Base-by-base conservation (phyloP, 345 rosid genomes). In the Populus nigra region DNA sequence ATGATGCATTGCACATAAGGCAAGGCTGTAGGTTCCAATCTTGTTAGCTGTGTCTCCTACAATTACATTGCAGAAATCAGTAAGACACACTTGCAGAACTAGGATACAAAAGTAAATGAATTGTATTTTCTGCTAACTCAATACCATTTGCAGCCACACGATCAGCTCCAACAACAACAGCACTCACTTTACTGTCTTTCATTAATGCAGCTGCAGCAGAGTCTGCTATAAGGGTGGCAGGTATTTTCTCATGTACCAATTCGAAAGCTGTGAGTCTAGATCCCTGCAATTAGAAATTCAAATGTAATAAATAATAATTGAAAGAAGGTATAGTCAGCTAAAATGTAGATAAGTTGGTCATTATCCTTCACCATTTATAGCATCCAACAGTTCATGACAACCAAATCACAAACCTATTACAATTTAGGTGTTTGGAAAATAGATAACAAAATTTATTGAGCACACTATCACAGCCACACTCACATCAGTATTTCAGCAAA, bases 41-140 rank as follows among this genome's bases (percentile, higher is more conserved):
- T 95, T 93, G 87, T 95, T 93, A 62, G 97, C 99, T n/a, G 97
- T 93, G 70, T 93, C 98, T 31, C 98, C 98, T 94, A 85, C 17
- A 81, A 74, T 71, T 27, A 47, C 71, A 23, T 63, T 10, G 23
- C 15, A 79, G 27, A 22, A 35, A 36, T 69, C 43, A 50, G 74
- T 72, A 35, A 74, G n/a, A 45, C 31, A 49, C 65, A 39, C 36
- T 59, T 47, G 35, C 25, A 50, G 69, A 68, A 72, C 62, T 45
- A 75, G 39, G 71, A 39, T 20, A 33, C 31, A 36, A 27, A 82
- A 49, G 20, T 25, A 76, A 27, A 82, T 15, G 10, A 55, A 81
- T 72, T 55, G 55, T 65, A 9, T 65, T 81, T 74, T 11, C 53
- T 72, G 50, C 17, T 4, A 47, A 2, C 65, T 23, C 16, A 73